A percentile compares a stretch with the other conserved stretches of the same genome.
These are phyloP conservation scores for Pythium aphanidermatum DNA, from an alignment of 352 stramenopile species.

Conservation along the genomic window DNA sequence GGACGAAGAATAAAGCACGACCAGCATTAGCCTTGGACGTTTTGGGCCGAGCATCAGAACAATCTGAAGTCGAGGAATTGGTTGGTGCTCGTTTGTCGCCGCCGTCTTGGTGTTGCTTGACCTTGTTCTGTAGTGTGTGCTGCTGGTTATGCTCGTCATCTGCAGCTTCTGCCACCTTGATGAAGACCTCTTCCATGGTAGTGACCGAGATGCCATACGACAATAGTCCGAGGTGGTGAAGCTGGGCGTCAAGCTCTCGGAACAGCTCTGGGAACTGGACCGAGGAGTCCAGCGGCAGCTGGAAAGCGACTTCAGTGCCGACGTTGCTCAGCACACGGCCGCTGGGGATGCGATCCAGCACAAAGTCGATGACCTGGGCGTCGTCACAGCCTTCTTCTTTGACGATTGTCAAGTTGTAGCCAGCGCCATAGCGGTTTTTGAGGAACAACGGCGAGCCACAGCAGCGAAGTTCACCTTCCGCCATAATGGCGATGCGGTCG, in stretches of 20 bases:
- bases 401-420: slow-evolving; percentile 55
- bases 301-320: slow-evolving; percentile 63
- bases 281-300: slow-evolving; percentile 46
- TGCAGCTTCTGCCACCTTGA: slow-evolving; percentile 47
- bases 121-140: slow-evolving; percentile 20
- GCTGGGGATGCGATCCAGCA: slow-evolving; percentile 24
- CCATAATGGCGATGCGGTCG: slow-evolving; percentile 68
- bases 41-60: not conserved
- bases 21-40: too few species aligned
- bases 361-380: slow-evolving; percentile 22
- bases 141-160: slow-evolving; percentile 18
- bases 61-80: slow-evolving; percentile 3
- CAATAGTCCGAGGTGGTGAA: slow-evolving; percentile 31
- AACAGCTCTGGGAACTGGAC: slow-evolving; percentile 56
- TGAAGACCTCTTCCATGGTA: slow-evolving; percentile 97
- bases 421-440: slow-evolving; percentile 85
- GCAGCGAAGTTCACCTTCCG: slow-evolving; percentile 37
- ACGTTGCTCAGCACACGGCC: slow-evolving; percentile 61
- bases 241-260: slow-evolving; percentile 38
- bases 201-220: slow-evolving; percentile 94
- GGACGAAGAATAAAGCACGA: slow-evolving; percentile 10
- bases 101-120: slow-evolving; percentile 6
- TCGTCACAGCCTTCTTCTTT: slow-evolving; percentile 19
- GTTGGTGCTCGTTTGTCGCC: not conserved
- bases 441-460: slow-evolving; percentile 60